These are phyloP conservation scores for Saccharomyces hybrid DNA, from an alignment of 1,139 yeast genomes.

Conservation along the genomic window DNA sequence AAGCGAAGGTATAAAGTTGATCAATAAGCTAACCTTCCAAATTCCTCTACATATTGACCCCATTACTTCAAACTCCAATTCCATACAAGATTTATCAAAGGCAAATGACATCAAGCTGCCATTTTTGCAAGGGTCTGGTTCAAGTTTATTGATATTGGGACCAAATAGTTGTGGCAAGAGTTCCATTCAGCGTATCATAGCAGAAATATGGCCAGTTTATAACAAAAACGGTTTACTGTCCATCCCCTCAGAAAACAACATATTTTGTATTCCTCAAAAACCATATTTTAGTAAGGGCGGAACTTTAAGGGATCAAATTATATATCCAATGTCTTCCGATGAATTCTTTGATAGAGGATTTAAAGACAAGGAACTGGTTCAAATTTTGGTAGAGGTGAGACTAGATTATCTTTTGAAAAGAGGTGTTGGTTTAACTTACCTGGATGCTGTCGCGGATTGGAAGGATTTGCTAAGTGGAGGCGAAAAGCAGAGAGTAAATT, in stretches of 20 bases:
- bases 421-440: conserved; percentile 33
- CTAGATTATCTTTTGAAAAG: conserved; percentile 65
- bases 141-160: conserved; percentile 74
- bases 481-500: conserved; percentile 85
- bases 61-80: conserved; percentile 19
- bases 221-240: conserved; percentile 62
- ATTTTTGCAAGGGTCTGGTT: conserved; percentile 36
- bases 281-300: conserved; percentile 71
- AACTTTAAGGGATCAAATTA: conserved; percentile 78
- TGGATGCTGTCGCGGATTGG: conserved; percentile 62
- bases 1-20: conserved; percentile 45
- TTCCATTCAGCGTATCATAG: conserved; percentile 73
- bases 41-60: conserved; percentile 39
- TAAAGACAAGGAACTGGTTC: conserved; percentile 62
- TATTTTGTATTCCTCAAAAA: conserved; percentile 73
- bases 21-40: conserved; percentile 56
- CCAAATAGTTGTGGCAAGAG: conserved; percentile 89
- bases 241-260: conserved; percentile 66
- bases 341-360: conserved; percentile 71
- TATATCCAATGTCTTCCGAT: conserved; percentile 72
- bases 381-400: conserved; percentile 66
- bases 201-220: conserved; percentile 90
- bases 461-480: conserved; percentile 91
- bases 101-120: conserved; percentile 21
- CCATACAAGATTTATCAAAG: conserved; percentile 19